Conservation (phyloP, 1,284 basidiomycete species). For the Naganishia sp. region DNA sequence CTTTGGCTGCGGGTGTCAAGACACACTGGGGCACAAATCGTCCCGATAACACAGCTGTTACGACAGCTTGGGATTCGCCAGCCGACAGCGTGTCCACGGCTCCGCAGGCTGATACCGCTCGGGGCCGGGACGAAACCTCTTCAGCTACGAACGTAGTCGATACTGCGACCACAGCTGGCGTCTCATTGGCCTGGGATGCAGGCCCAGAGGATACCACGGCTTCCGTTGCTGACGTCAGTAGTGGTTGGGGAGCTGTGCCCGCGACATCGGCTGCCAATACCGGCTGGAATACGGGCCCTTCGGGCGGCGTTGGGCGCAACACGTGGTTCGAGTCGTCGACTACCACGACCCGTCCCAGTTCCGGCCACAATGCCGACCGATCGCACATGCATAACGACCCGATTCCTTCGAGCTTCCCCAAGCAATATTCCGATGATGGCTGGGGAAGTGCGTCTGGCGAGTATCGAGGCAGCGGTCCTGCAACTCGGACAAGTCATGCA, state of each 20-base stretch:
- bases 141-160: not conserved
- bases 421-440: no score
- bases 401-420: no score
- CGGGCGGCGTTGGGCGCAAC: not conserved
- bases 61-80: not conserved
- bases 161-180: not conserved
- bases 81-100: no score
- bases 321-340: not conserved
- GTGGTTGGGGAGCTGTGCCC: constrained; percentile 6
- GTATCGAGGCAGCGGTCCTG: no score
- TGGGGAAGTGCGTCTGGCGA: no score
- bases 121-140: not conserved
- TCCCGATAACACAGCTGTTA: no score
- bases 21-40: not conserved
- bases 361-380: no score
- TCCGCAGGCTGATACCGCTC: no score
- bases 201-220: not conserved
- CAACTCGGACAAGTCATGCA: no score
- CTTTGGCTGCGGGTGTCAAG: not conserved
- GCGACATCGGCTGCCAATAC: not conserved
- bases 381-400: no score
- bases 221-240: not conserved
- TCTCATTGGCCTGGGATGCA: not conserved
- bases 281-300: not conserved
- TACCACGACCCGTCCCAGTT: not conserved